Evolutionary conservation across 164 flowering plant species (phyloP), one percentile per base, ranked within the genome.

Genomic region (Tetracentron sinense): DNA sequence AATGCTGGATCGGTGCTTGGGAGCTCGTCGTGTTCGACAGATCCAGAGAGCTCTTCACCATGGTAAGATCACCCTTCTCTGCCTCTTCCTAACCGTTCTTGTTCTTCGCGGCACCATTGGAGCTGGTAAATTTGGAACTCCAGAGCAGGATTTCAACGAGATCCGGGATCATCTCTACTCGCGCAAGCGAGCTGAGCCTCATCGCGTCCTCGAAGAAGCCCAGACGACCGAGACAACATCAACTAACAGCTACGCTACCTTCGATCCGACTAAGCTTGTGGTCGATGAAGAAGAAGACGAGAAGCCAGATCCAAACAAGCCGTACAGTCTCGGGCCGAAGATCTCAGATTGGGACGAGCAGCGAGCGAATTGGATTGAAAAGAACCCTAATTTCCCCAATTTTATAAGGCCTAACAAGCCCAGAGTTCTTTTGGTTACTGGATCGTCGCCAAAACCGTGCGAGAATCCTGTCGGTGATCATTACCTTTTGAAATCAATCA

Each of bases 41-140:
- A 66, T 85, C 64, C 85, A 80, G 59, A 62, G 90, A 44, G 71
- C 77, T 8, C 0, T 85, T n/a, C 83, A 83, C 35, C 81, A 80
- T 38, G 74, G 78, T 50, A 87, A 86, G 77, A 67, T 87, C 26
- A 83, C 88, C 2, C 0, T 83, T 54, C 75, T 91, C 33, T 88
- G 90, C 65, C 82, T 88, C 38, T 42, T 86, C 61, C 64, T 91
- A 25, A 91, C 96, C 25, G 63, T 89, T 47, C 42, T 91, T 54
- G 87, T 91, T 59, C 87, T 91, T 16, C 91, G 93, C n/a, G 89
- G 85, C 22, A 83, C 82, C 42, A 77, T 90, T 59, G 97, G 97
- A 25, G 92, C 95, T 42, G 90, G 97, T 0, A 85, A 79, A 35
- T 88, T 85, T 67, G 97, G 95, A 0, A 88, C 97, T 3, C 97